Percentiles rank a stretch among this genome's conserved stretches.
phyloP scores from a whole-genome alignment of 192 early-diverging fungal genomes.

The Neocallimastix lanati region DNA sequence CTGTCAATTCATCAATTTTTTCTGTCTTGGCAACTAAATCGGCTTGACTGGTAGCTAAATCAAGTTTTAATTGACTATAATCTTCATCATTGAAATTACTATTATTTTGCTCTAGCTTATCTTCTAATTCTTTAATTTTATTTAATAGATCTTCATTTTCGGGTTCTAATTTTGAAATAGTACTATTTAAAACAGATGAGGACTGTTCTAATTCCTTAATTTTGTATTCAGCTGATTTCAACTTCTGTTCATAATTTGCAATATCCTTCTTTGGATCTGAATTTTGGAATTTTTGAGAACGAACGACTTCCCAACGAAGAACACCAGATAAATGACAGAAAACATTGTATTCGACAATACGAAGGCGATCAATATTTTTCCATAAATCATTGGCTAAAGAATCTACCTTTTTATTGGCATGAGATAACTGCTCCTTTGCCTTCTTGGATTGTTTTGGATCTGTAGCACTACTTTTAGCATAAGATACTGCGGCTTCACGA shows the following conservation, averaged over 20 bases:
- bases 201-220: slow-evolving; percentile 19
- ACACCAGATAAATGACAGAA: slow-evolving; percentile 19
- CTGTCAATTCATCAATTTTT: not conserved
- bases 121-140: slow-evolving; percentile 3
- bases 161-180: slow-evolving; percentile 11
- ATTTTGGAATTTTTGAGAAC: not conserved
- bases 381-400: slow-evolving; percentile 17
- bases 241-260: slow-evolving; percentile 6
- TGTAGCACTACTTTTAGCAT: slow-evolving; percentile 8
- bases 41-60: slow-evolving; percentile 13
- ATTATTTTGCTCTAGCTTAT: not conserved
- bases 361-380: slow-evolving; percentile 6
- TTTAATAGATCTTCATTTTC: slow-evolving; percentile 7
- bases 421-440: slow-evolving; percentile 12
- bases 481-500: slow-evolving; percentile 15
- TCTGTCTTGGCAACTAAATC: slow-evolving; percentile 4
- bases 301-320: slow-evolving; percentile 9
- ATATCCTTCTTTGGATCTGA: not conserved
- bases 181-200: slow-evolving; percentile 13
- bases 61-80: slow-evolving; percentile 14
- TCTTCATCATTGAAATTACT: not conserved
- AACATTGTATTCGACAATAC: slow-evolving; percentile 20
- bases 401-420: slow-evolving; percentile 16
- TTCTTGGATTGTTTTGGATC: slow-evolving; percentile 4
- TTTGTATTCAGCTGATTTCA: slow-evolving; percentile 12